These are phyloP conservation scores for Evernia prunastri DNA, from an alignment of 495 filamentous ascomycete species.

Conservation along the genomic window DNA sequence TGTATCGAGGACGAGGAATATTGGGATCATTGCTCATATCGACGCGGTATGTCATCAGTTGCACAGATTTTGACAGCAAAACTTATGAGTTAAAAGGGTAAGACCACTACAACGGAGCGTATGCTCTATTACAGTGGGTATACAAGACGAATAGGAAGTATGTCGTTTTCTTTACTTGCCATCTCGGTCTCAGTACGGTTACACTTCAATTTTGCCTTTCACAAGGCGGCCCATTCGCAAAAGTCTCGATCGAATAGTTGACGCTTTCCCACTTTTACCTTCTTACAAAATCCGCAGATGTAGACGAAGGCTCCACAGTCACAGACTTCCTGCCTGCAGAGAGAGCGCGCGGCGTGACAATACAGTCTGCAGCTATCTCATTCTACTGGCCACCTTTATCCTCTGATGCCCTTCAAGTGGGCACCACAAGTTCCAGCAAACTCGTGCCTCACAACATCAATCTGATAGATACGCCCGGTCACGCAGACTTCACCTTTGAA, in stretches of 20 bases:
- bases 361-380: conserved; percentile 94
- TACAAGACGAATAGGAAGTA: conserved; percentile 78
- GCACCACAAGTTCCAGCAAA: conserved; percentile 34
- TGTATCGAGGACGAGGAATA: conserved; percentile 63
- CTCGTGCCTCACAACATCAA: conserved; percentile 64
- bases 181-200: neutral
- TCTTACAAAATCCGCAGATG: conserved; percentile 49
- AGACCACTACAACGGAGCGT: conserved; percentile 98
- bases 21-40: conserved; percentile 98
- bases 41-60: conserved; percentile 63
- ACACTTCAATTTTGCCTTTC: neutral
- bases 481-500: conserved; percentile 98
- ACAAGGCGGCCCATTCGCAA: neutral
- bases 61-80: neutral
- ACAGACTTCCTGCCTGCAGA: conserved; percentile 98
- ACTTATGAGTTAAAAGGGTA: conserved; percentile 53
- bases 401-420: conserved; percentile 26
- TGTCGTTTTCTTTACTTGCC: conserved; percentile 10
- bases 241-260: neutral
- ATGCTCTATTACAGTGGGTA: conserved; percentile 98
- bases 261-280: neutral
- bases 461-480: conserved; percentile 94
- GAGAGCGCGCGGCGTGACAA: conserved; percentile 88
- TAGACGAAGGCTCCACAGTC: conserved; percentile 94
- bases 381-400: conserved; percentile 73